phyloP scores from a whole-genome alignment of 192 early-diverging fungal genomes.

The Entomortierella chlamydospora region DNA sequence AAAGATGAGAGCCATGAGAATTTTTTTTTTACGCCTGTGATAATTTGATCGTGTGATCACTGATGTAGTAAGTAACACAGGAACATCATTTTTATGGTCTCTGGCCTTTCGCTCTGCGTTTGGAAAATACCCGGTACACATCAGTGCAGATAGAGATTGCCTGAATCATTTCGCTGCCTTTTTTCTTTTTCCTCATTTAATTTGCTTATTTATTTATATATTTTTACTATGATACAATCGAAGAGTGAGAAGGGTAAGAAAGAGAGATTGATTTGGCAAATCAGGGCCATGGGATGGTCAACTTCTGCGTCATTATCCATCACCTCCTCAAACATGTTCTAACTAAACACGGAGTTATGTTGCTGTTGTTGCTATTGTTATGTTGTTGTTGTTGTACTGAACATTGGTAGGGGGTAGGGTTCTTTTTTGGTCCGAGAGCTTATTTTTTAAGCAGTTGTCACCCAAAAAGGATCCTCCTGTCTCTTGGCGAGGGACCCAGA shows the following conservation, averaged over 20 bases:
- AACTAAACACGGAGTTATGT: background rate
- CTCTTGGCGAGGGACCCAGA: constrained; percentile 44
- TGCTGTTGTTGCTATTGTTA: background rate
- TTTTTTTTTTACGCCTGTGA: too few relatives aligned
- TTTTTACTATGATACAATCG: constrained; percentile 19
- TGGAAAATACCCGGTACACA: too few relatives aligned
- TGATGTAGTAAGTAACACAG: too few relatives aligned
- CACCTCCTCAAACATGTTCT: too few relatives aligned
- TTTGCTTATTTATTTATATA: constrained; percentile 19
- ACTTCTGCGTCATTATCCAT: background rate
- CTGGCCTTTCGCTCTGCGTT: too few relatives aligned
- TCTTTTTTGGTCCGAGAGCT: background rate
- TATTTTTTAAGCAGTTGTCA: constrained; percentile 43
- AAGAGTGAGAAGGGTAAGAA: background rate
- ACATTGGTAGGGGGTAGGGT: background rate
- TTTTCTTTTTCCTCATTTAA: too few relatives aligned
- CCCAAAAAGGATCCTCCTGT: constrained; percentile 44
- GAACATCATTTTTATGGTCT: too few relatives aligned
- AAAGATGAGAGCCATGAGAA: too few relatives aligned
- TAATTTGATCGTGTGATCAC: too few relatives aligned
- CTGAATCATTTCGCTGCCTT: too few relatives aligned
- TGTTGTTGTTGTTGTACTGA: background rate
- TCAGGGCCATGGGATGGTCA: background rate
- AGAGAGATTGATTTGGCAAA: background rate
- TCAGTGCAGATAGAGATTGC: too few relatives aligned